These are phyloP conservation scores for Amanita phalloides DNA, from an alignment of 768 basidiomycete species.

Conservation along the genomic window DNA sequence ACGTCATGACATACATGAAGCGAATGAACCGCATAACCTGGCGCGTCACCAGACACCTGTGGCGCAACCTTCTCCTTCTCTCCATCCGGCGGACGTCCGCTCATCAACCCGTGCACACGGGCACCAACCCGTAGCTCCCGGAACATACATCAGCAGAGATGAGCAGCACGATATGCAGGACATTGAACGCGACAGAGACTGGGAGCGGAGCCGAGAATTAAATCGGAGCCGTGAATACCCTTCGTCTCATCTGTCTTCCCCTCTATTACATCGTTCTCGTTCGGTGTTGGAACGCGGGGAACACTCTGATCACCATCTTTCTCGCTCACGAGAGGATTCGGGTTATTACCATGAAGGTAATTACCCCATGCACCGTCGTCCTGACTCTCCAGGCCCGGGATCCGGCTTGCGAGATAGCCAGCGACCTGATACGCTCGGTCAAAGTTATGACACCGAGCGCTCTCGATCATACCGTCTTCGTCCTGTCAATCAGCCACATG, in stretches of 20 bases:
- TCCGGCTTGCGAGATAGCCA: constrained; percentile 30
- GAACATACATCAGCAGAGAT: constrained; percentile 42
- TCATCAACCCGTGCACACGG: constrained; percentile 38
- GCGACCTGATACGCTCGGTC: constrained; percentile 40
- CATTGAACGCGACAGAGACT: constrained; percentile 27
- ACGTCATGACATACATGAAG: constrained; percentile 37
- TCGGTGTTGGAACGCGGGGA: constrained; percentile 19
- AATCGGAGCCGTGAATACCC: constrained; percentile 20
- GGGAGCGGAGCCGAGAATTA: constrained; percentile 28
- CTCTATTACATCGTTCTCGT: constrained; percentile 24
- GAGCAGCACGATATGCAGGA: constrained; percentile 40
- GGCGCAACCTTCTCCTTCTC: constrained; percentile 25
- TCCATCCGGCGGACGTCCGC: constrained; percentile 23
- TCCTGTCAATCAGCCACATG: constrained; percentile 34
- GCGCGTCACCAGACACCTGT: constrained; percentile 19
- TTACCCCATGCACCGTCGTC: constrained; percentile 36
- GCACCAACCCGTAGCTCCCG: constrained; percentile 61
- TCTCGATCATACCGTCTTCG: constrained; percentile 40
- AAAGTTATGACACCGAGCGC: constrained; percentile 40
- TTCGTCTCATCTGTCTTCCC: constrained; percentile 27
- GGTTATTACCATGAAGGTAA: constrained; percentile 26
- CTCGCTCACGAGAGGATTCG: constrained; percentile 26
- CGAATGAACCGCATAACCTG: constrained; percentile 21
- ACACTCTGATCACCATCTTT: constrained; percentile 21
- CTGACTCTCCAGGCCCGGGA: constrained; percentile 45